Conservation (phyloP, 805 yeast species). For the Metschnikowia picachoensis region DNA sequence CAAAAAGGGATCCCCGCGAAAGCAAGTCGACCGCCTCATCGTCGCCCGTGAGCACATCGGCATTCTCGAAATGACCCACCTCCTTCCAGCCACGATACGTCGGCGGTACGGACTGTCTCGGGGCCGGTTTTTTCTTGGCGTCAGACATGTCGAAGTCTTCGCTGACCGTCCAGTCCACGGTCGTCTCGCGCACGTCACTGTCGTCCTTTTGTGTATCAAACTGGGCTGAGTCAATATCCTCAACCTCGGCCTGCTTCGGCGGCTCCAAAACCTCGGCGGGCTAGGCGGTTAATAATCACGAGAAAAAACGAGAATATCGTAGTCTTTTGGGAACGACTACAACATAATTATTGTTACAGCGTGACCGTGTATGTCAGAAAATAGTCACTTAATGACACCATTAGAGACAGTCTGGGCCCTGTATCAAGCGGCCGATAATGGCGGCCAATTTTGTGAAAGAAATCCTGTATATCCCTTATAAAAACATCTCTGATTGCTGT, state of each 20-base stretch:
- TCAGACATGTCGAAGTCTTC: conserved; percentile 35
- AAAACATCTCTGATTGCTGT: no score
- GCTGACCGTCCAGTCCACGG: conserved; percentile 28
- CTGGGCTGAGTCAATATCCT: conserved; percentile 13
- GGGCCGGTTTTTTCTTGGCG: conserved; percentile 34
- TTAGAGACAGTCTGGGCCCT: no score
- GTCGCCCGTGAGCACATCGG: conserved; percentile 58
- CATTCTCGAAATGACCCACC: conserved; percentile 80
- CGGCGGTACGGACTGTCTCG: conserved; percentile 56
- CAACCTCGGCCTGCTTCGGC: conserved; percentile 25
- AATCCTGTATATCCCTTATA: no score
- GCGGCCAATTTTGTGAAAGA: no score
- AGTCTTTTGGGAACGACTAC: no score
- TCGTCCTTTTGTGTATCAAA: conserved; percentile 2
- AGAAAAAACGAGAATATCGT: no score
- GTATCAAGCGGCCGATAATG: no score
- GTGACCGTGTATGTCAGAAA: no score
- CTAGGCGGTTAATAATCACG: conserved; percentile 21
- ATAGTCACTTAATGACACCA: no score
- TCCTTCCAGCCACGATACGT: conserved; percentile 93
- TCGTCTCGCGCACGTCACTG: conserved; percentile 9
- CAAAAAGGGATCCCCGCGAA: conserved; percentile 68
- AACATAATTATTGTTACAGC: no score
- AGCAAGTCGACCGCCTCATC: conserved; percentile 72
- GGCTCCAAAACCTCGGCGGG: conserved; percentile 34